Conservation (phyloP, 768 basidiomycete species). For the Collybia nuda region DNA sequence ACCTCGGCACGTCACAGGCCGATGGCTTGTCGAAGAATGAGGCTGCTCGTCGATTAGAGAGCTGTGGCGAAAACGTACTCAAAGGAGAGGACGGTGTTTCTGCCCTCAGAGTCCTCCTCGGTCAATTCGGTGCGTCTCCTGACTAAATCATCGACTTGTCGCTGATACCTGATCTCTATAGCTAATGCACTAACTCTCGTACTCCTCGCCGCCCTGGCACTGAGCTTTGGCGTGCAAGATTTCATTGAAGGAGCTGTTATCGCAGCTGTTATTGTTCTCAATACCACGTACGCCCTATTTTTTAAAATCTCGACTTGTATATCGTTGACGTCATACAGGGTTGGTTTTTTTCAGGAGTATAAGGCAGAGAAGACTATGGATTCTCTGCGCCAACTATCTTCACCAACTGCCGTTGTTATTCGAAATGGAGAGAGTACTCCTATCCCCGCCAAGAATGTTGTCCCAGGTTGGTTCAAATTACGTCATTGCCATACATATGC, state of each 20-base stretch:
- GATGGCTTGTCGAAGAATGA: conserved; percentile 37
- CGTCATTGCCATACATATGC: neutral
- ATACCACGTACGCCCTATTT: conserved; percentile 31
- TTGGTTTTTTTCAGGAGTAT: conserved; percentile 49
- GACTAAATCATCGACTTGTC: neutral
- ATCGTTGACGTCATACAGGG: conserved; percentile 15
- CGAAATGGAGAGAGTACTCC: conserved; percentile 38
- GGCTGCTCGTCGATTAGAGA: conserved; percentile 28
- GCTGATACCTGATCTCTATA: conserved; percentile 5
- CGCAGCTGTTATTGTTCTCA: conserved; percentile 41
- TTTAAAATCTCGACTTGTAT: neutral
- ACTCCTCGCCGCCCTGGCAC: conserved; percentile 39
- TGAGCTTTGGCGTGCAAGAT: conserved; percentile 55
- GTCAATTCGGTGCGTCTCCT: conserved; percentile 30
- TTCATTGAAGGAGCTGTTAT: conserved; percentile 54
- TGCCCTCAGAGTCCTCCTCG: conserved; percentile 29
- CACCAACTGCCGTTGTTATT: conserved; percentile 44
- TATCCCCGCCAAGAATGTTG: conserved; percentile 41
- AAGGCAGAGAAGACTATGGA: conserved; percentile 51
- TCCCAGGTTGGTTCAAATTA: conserved; percentile 26
- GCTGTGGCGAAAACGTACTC: conserved; percentile 32
- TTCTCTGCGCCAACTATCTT: conserved; percentile 44
- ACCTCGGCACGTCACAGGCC: conserved; percentile 27
- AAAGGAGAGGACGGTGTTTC: conserved; percentile 33
- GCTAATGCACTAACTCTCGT: conserved; percentile 42